Evolutionary conservation across 352 stramenopile genomes (phyloP).

Genomic region (Globisporangium radiosum): DNA sequence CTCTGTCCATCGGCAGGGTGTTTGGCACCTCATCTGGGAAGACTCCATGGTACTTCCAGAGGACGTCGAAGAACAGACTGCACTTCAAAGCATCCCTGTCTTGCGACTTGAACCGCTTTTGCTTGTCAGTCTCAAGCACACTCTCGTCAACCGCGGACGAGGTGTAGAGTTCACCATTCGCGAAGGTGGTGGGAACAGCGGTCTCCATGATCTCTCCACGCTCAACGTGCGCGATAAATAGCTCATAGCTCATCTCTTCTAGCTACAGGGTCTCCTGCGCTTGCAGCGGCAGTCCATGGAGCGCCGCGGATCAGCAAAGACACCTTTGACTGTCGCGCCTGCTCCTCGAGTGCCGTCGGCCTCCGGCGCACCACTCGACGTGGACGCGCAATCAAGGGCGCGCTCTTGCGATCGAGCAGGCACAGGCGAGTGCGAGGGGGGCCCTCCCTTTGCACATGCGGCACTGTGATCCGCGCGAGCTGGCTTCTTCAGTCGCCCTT

Average conservation of each 20-base stretch:
- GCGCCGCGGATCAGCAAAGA: background rate
- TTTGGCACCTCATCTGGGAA: background rate
- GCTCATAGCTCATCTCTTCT: background rate
- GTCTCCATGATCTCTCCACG: background rate
- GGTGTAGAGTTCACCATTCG: background rate
- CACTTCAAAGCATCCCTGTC: background rate
- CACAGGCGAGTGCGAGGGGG: too few relatives aligned
- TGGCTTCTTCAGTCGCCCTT: background rate
- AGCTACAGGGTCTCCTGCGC: background rate
- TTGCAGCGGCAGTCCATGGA: background rate
- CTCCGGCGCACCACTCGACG: too few relatives aligned
- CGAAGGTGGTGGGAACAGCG: background rate
- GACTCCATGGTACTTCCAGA: background rate
- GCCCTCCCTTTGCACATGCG: too few relatives aligned
- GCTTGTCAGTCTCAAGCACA: background rate
- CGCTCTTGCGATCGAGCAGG: too few relatives aligned
- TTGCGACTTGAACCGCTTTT: background rate
- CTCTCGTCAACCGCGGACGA: background rate
- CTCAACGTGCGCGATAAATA: background rate
- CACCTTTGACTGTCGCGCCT: too few relatives aligned
- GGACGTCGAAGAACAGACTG: background rate
- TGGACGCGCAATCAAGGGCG: too few relatives aligned
- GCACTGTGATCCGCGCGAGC: background rate
- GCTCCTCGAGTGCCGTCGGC: too few relatives aligned
- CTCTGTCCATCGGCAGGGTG: background rate